A percentile compares a stretch with the other conserved stretches of the same genome.
Conservation (phyloP, 768 basidiomycete species). For the Gelatoporia subvermispora region DNA sequence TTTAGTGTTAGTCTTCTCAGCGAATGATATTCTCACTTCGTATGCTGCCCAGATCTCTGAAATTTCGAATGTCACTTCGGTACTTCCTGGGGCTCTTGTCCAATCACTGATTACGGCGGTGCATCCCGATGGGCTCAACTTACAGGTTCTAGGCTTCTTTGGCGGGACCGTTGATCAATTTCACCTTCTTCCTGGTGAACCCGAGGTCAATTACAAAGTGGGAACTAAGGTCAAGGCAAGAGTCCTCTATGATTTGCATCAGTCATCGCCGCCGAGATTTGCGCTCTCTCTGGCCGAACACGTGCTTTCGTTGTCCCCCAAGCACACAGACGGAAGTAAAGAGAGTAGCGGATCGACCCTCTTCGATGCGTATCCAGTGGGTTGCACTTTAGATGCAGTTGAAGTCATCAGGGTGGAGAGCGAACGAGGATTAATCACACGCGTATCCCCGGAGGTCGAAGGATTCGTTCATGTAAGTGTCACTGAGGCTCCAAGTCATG, state of each 20-base stretch:
- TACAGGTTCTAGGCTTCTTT: conserved; percentile 90
- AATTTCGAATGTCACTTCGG: conserved; percentile 69
- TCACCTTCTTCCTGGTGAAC: conserved; percentile 53
- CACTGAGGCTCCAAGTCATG: conserved; percentile 2
- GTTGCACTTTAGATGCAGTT: conserved; percentile 64
- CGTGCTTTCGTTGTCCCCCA: conserved; percentile 50
- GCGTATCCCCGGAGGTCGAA: conserved; percentile 55
- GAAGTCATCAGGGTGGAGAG: conserved; percentile 70
- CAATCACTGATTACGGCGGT: conserved; percentile 77
- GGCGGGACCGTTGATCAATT: conserved; percentile 83
- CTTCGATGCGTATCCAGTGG: conserved; percentile 65
- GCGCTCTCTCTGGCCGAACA: conserved; percentile 75
- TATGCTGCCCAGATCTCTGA: conserved; percentile 54
- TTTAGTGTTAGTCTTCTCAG: conserved; percentile 6
- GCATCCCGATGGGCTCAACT: conserved; percentile 67
- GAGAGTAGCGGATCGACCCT: conserved; percentile 26
- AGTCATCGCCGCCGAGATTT: conserved; percentile 72
- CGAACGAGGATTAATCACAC: conserved; percentile 78
- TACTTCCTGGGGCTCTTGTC: conserved; percentile 84
- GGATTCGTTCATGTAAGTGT: conserved; percentile 84
- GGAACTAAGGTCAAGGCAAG: conserved; percentile 80
- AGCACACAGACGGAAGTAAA: conserved; percentile 18
- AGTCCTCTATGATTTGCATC: conserved; percentile 74
- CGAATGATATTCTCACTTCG: background rate
- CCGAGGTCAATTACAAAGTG: conserved; percentile 45